Base-by-base conservation (phyloP, 1,139 yeast species). In the Candida freyschussii region DNA sequence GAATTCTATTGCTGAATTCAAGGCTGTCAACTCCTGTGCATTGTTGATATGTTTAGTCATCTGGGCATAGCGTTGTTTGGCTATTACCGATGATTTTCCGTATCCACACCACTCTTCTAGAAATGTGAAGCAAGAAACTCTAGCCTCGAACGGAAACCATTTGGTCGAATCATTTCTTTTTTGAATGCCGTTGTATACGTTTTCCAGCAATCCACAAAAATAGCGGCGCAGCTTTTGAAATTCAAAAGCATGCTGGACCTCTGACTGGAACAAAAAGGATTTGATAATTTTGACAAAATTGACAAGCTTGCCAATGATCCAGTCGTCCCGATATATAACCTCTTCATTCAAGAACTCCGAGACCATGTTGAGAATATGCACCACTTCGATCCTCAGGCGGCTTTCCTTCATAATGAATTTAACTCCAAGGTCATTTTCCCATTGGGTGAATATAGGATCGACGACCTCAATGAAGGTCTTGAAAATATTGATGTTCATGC, bases 61-160 rank as follows among this genome's bases (percentile, higher is more conserved):
- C 1, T 62, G 55, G 6, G 61, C 58, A 46, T 86, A 89, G 30
- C 96, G 65, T 24, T 80, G 84, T 25, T 75, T 75, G 5, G 86
- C 72, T 4, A 79, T 53, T 1, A 66, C 60, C 15, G 73, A 67
- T 21, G 75, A 66, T 32, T 74, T 80, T 2, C 97, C 97, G 55
- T 75, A 77, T 0, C 95, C 95, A 57, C 96, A 86, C 99, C 99
- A 93, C 52, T 85, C 95, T 45, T 83, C 87, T 40, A 91, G 63
- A 50, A 75, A 80, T 29, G 78, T 75, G 59, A 86, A 87, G 45
- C 93, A 82, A 1, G 87, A 82, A 17, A 84, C 77, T 37, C 96
- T 67, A 8, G 91, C 93, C 48, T 81, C 89, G 54, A 87, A 87
- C 1, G 95, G 91, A 16, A 89, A 63, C 75, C 91, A 76, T 29